Conservation (phyloP, 306 rosid genomes). For the Medicago arabica region DNA sequence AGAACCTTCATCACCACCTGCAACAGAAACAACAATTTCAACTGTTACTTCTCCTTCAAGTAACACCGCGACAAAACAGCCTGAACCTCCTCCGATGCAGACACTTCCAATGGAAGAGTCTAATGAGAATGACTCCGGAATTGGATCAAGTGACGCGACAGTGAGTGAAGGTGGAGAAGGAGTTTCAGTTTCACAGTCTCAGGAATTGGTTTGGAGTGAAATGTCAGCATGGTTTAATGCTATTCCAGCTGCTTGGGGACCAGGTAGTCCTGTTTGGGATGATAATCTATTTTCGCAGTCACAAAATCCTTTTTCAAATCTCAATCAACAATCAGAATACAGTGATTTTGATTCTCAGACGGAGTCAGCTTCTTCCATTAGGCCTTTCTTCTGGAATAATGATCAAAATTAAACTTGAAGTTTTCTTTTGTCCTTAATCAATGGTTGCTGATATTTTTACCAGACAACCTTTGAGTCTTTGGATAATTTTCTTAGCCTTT, state of each 20-base stretch:
- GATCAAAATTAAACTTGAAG: constrained; percentile 54
- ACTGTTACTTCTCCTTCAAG: constrained; percentile 41
- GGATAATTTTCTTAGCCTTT: constrained; percentile 35
- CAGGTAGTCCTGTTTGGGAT: constrained; percentile 96
- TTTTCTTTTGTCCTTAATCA: background rate
- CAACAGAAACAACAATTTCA: constrained; percentile 27
- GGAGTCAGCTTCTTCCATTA: constrained; percentile 51
- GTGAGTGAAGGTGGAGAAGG: constrained; percentile 46
- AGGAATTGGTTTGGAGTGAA: constrained; percentile 86
- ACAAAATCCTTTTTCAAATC: constrained; percentile 52
- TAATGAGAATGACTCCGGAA: constrained; percentile 56
- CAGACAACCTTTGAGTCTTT: constrained; percentile 53
- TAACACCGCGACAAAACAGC: constrained; percentile 33
- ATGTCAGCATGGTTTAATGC: constrained; percentile 88
- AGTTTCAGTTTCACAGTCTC: constrained; percentile 46
- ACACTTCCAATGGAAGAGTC: constrained; percentile 43
- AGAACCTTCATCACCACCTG: constrained; percentile 27
- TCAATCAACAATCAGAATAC: constrained; percentile 47
- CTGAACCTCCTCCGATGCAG: constrained; percentile 37
- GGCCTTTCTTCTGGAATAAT: constrained; percentile 59
- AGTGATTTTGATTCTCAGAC: constrained; percentile 41
- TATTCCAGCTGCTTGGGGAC: constrained; percentile 93
- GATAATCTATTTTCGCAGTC: constrained; percentile 71
- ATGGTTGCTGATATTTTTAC: constrained; percentile 56
- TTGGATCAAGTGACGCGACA: constrained; percentile 56